Evolutionary conservation across 371 early-diverging fungal genomes (phyloP).

Genomic region (Mortierella sp.): DNA sequence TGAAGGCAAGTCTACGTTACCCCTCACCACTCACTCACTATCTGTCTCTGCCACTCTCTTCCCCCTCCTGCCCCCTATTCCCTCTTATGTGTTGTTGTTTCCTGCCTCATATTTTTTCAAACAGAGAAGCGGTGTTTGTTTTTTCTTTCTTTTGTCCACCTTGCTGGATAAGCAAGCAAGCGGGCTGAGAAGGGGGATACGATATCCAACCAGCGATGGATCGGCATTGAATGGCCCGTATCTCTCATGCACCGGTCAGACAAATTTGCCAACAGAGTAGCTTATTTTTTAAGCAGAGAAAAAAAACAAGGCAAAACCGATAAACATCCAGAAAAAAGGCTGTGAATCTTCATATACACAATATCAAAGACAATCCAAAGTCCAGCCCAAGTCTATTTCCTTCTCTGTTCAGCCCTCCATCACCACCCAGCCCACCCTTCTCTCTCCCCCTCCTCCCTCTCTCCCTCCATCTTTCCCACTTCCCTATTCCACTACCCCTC

Average conservation of each 20-base stretch:
- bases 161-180: background rate
- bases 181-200: no score
- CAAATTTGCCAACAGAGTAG: constrained; percentile 2
- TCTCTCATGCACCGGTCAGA: constrained; percentile 5
- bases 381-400: constrained; percentile 14
- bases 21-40: no score
- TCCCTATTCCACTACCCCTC: background rate
- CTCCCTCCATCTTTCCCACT: background rate
- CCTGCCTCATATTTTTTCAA: background rate
- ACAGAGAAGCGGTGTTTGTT: background rate
- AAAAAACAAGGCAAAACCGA: background rate
- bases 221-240: constrained; percentile 10
- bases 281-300: constrained; percentile 10
- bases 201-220: no score
- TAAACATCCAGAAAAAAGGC: constrained; percentile 2
- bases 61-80: background rate
- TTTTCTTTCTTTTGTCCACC: background rate
- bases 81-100: background rate
- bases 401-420: constrained; percentile 3
- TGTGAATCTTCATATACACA: background rate
- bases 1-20: constrained; percentile 62
- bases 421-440: background rate
- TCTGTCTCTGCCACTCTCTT: background rate
- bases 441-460: background rate
- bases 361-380: constrained; percentile 6